Evolutionary conservation across 164 flowering plant genomes (phyloP), one percentile per base, ranked within the genome.

Genomic region (Berberis vulgaris): DNA sequence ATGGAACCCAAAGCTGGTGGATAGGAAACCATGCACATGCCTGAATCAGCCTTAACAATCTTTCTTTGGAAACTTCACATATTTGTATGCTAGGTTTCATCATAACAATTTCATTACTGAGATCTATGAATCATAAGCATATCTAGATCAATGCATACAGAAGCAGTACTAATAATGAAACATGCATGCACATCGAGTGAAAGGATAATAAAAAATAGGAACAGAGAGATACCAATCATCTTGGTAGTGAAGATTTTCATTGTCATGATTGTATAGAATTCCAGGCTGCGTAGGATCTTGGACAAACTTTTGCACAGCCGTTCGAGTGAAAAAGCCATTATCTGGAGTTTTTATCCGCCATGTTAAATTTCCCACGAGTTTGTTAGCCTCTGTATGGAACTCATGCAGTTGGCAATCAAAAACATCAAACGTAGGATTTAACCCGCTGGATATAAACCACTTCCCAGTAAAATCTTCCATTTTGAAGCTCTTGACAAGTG

Each of bases 391-490:
- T 46, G 61, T 72, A 59, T 83, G 91, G 78, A 94, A 90, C 73
- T 94, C 96, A 49, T 90, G 98, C 74, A 90, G 63, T 70, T 94
- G 98, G 78, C 97, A 94, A 72, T 94, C 88, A 65, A 90, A 94
- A 44, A 82, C 59, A 71, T 94, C 97, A 68, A 94, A 94, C 41
- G 89, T 81, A 9, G 97, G 98, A 73, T 94, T 94, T 59, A 94
- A 72, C 59, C 98, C 98, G 59, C 96, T 84, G 9, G 84, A 75
- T 60, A 94, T 94, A 68, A 68, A 94, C 98, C 98, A 90, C 74
- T 90, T 88, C 73, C 98, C 98, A 67, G 40, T 86, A 64, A 94
- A 94, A 81, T 94, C 85, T 46, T 68, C 65, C 13, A 94, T 79
- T 76, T 87, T 79, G 70, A 94, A 94, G 69, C 68, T 88, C 69